phyloP scores from a whole-genome alignment of 2,329 filamentous ascomycete genomes.

The Albifimbria verrucaria region DNA sequence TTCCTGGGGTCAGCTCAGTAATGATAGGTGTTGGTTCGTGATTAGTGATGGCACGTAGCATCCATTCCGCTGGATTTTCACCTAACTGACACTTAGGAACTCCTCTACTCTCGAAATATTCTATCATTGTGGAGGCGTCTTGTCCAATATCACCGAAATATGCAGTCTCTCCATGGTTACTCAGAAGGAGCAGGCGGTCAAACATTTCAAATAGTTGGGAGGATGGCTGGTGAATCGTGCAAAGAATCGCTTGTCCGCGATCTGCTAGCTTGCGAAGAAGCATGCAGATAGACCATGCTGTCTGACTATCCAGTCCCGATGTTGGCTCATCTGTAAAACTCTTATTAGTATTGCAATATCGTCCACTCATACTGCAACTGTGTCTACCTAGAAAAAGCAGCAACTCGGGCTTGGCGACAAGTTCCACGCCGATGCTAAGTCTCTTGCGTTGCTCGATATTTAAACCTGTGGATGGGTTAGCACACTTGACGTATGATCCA shows the following conservation, averaged over 20 bases:
- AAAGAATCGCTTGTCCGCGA: background rate
- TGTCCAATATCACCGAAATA: constrained; percentile 1
- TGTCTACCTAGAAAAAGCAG: background rate
- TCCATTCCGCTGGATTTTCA: background rate
- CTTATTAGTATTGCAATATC: background rate
- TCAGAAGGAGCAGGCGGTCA: background rate
- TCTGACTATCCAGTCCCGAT: constrained; percentile 1
- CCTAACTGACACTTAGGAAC: background rate
- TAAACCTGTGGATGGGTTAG: background rate
- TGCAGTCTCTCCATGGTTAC: background rate
- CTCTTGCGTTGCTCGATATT: constrained; percentile 1
- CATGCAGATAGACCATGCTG: background rate
- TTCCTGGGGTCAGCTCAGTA: background rate
- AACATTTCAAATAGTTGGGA: background rate
- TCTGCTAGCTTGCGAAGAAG: background rate
- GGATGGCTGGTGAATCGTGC: background rate
- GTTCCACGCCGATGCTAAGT: background rate
- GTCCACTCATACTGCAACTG: too few relatives aligned
- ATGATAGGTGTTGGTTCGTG: background rate
- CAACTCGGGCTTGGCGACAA: background rate
- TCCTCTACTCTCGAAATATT: background rate
- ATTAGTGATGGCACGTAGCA: background rate
- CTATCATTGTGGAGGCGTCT: background rate
- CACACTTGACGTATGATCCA: background rate
- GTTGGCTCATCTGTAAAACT: background rate